These are phyloP conservation scores for Metahyphopichia silvanorum DNA, from an alignment of 805 yeast genomes.

Conservation along the genomic window DNA sequence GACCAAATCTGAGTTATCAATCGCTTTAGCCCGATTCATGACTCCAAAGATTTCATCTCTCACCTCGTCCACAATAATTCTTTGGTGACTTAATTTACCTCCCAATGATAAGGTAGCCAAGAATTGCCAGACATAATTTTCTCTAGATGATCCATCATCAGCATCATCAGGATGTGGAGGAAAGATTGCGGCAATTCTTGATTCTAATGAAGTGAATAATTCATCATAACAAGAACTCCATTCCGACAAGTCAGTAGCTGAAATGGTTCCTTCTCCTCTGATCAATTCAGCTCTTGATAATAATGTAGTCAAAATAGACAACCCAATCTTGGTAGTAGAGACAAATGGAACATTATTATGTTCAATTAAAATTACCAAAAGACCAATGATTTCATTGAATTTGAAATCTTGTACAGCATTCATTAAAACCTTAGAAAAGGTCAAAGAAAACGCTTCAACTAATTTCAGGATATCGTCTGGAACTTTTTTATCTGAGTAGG, in stretches of 20 bases:
- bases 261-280: conserved; percentile 69
- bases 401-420: conserved; percentile 78
- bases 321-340: conserved; percentile 73
- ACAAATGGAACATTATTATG: conserved; percentile 69
- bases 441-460: conserved; percentile 74
- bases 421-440: conserved; percentile 81
- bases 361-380: conserved; percentile 65
- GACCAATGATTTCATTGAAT: conserved; percentile 73
- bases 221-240: conserved; percentile 85
- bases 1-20: conserved; percentile 46
- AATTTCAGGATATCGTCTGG: conserved; percentile 56
- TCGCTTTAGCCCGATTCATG: conserved; percentile 70
- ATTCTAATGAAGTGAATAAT: conserved; percentile 74
- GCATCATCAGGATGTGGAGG: conserved; percentile 59
- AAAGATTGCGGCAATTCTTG: conserved; percentile 73
- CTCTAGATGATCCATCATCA: conserved; percentile 56
- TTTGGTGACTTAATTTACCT: conserved; percentile 86
- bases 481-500: conserved; percentile 46
- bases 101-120: conserved; percentile 91
- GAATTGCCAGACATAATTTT: conserved; percentile 88
- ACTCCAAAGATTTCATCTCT: conserved; percentile 91
- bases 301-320: conserved; percentile 83
- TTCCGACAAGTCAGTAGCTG: conserved; percentile 54
- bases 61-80: conserved; percentile 90
- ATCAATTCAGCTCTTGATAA: conserved; percentile 90